Evolutionary conservation across 2,329 filamentous ascomycete species (phyloP).

Genomic region (Venturia asperata): DNA sequence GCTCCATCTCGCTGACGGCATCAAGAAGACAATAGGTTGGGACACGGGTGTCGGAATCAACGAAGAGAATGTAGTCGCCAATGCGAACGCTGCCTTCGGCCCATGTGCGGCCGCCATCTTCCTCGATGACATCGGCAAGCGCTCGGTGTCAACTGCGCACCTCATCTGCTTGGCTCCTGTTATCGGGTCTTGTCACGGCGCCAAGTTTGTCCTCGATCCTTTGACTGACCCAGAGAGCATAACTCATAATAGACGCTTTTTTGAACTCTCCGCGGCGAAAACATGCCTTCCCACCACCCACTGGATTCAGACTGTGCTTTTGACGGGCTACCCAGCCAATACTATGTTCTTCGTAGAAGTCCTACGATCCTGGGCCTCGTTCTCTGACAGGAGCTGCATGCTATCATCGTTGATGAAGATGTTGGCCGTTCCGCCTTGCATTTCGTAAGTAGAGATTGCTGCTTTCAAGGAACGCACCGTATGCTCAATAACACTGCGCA

Average conservation of each 20-base stretch:
- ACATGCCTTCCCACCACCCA: slow-evolving; percentile 42
- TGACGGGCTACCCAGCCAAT: slow-evolving; percentile 46
- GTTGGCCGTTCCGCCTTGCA: slow-evolving; percentile 57
- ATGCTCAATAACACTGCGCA: slow-evolving; percentile 56
- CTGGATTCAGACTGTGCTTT: slow-evolving; percentile 46
- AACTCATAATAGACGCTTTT: slow-evolving; percentile 62
- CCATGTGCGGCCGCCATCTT: slow-evolving; percentile 50
- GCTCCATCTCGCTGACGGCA: slow-evolving; percentile 74
- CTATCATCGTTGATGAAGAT: slow-evolving; percentile 65
- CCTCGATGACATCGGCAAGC: slow-evolving; percentile 46
- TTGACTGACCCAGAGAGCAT: slow-evolving; percentile 55
- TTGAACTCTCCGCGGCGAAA: slow-evolving; percentile 59
- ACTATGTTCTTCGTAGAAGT: slow-evolving; percentile 45
- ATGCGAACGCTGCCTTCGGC: slow-evolving; percentile 55
- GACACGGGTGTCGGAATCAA: slow-evolving; percentile 68
- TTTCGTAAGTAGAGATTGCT: slow-evolving; percentile 45
- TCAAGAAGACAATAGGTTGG: slow-evolving; percentile 71
- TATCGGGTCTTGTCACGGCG: slow-evolving; percentile 47
- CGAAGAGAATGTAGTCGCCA: slow-evolving; percentile 59
- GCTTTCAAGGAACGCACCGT: slow-evolving; percentile 72
- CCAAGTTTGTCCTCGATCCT: slow-evolving; percentile 63
- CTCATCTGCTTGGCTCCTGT: slow-evolving; percentile 35
- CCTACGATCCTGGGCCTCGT: slow-evolving; percentile 40
- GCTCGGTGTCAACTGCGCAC: slow-evolving; percentile 43
- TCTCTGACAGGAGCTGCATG: slow-evolving; percentile 51